phyloP scores from a whole-genome alignment of 2,329 filamentous ascomycete genomes.

The Sphaerulina populicola region DNA sequence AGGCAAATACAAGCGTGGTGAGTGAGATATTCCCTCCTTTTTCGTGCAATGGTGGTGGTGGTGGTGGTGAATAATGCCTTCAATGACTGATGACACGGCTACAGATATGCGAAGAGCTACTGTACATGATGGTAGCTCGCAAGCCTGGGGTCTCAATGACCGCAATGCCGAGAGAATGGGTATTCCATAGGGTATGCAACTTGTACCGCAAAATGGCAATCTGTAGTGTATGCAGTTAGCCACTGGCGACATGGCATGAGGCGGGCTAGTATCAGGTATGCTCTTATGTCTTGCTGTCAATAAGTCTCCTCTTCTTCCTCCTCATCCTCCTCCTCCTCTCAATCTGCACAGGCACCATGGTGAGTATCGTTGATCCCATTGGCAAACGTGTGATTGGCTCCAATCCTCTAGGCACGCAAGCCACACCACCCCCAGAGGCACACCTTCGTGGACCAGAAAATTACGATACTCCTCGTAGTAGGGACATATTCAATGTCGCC shows the following conservation, averaged over 20 bases:
- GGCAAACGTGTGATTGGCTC: not conserved
- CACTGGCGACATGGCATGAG: not conserved
- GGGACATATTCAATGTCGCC: slow-evolving; percentile 4
- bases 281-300: not conserved
- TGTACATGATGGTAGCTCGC: slow-evolving; percentile 43
- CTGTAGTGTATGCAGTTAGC: not conserved
- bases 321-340: not conserved
- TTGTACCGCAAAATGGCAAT: too few species aligned
- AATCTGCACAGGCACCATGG: not conserved
- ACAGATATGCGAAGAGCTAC: slow-evolving; percentile 48
- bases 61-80: too few species aligned
- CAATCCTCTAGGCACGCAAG: not conserved
- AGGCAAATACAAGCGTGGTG: slow-evolving; percentile 35
- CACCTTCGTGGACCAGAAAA: slow-evolving; percentile 6
- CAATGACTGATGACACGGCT: not conserved
- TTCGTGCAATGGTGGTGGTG: too few species aligned
- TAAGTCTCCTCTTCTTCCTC: not conserved
- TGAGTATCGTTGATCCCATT: slow-evolving; percentile 6
- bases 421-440: not conserved
- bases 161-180: not conserved
- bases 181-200: not conserved
- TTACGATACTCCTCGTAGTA: slow-evolving; percentile 4
- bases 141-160: slow-evolving; percentile 41
- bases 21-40: not conserved
- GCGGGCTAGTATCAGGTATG: not conserved